Evolutionary conservation across 148 eudicot genomes (phyloP).

Genomic region (Mesembryanthemum crystallinum): DNA sequence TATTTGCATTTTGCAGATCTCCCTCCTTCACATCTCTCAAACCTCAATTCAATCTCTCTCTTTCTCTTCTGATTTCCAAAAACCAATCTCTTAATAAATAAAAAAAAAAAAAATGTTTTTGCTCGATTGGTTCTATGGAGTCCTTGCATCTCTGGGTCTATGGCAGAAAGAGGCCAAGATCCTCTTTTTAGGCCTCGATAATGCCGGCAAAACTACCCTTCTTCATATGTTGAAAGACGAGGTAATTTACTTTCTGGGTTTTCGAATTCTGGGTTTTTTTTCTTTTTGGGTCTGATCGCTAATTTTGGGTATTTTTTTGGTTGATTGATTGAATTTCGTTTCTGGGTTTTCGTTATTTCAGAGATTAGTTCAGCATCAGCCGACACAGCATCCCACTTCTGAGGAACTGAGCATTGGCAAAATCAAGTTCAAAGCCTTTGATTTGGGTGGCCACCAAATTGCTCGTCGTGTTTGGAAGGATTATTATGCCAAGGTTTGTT

Average conservation of each 20-base stretch:
- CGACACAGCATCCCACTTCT: slow-evolving; percentile 74
- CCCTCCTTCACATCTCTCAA: background rate
- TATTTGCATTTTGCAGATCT: background rate
- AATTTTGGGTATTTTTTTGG: background rate
- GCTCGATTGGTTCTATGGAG: slow-evolving; percentile 44
- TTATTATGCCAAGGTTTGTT: slow-evolving; percentile 60
- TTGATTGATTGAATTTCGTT: slow-evolving; percentile 6
- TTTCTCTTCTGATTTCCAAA: background rate
- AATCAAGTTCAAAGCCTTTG: slow-evolving; percentile 77
- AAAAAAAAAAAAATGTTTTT: slow-evolving; percentile 28
- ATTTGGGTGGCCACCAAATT: slow-evolving; percentile 86
- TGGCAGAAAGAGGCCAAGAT: slow-evolving; percentile 55
- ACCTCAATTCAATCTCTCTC: background rate
- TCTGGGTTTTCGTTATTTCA: slow-evolving; percentile 21
- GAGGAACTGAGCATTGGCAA: slow-evolving; percentile 75
- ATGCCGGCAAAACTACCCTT: slow-evolving; percentile 50
- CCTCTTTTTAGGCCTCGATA: slow-evolving; percentile 47
- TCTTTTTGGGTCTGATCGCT: background rate
- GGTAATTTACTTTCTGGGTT: slow-evolving; percentile 23
- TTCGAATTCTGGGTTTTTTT: background rate
- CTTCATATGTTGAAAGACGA: slow-evolving; percentile 51
- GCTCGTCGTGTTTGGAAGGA: slow-evolving; percentile 79
- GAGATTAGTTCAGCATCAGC: slow-evolving; percentile 77
- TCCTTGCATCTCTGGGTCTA: slow-evolving; percentile 38
- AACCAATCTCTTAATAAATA: slow-evolving; percentile 3